Evolutionary conservation across 371 early-diverging fungal genomes (phyloP).

Genomic region (Rhizopus sp.): DNA sequence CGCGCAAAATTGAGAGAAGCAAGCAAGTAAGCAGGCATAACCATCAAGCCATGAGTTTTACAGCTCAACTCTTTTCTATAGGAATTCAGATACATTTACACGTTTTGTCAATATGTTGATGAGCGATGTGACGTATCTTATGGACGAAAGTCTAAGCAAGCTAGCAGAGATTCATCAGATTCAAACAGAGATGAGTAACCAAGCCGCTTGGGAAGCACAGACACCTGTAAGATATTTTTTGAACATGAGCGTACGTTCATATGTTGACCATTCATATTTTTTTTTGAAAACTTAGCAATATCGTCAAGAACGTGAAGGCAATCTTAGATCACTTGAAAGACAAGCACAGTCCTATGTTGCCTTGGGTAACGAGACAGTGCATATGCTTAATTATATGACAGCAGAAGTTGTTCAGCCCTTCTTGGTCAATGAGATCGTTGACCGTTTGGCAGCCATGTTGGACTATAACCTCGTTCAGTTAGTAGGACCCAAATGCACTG

Average conservation of each 20-base stretch:
- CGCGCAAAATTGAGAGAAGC: constrained; percentile 57
- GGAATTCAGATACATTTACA: constrained; percentile 74
- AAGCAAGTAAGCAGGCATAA: constrained; percentile 53
- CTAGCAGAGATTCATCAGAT: constrained; percentile 81
- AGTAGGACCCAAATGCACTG: constrained; percentile 94
- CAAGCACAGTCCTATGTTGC: constrained; percentile 87
- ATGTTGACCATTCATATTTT: background rate
- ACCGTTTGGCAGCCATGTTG: constrained; percentile 95
- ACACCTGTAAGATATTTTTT: constrained; percentile 41
- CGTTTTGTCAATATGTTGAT: constrained; percentile 93
- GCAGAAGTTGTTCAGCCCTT: constrained; percentile 83
- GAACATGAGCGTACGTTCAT: background rate
- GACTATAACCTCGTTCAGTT: constrained; percentile 92
- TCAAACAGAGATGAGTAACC: constrained; percentile 76
- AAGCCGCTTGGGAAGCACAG: constrained; percentile 55
- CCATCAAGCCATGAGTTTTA: no score
- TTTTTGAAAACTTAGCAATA: constrained; percentile 34
- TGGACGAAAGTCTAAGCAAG: constrained; percentile 92
- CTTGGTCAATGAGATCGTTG: constrained; percentile 88
- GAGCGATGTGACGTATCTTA: constrained; percentile 94
- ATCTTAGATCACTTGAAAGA: constrained; percentile 73
- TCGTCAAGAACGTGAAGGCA: constrained; percentile 68
- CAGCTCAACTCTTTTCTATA: constrained; percentile 9
- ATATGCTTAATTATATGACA: constrained; percentile 89
- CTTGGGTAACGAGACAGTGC: constrained; percentile 90